Percentiles rank a stretch among this genome's conserved stretches.
These are phyloP conservation scores for Psidium friedrichsthalianum DNA, from an alignment of 345 rosid species.

Conservation along the genomic window DNA sequence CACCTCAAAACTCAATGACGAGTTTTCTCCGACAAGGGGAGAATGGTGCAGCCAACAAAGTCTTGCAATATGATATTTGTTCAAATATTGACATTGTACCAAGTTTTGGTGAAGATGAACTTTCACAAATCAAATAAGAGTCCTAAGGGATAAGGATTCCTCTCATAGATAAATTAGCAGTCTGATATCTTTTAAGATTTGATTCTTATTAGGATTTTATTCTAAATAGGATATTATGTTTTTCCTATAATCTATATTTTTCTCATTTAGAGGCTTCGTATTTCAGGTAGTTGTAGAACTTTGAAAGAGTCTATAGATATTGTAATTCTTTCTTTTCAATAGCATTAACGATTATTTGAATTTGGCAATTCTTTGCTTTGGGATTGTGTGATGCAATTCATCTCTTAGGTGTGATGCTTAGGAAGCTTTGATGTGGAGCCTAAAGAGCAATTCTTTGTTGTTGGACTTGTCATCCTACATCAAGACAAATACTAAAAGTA, in stretches of 20 bases:
- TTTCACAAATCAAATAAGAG: background rate
- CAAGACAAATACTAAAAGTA: background rate
- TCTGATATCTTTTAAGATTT: background rate
- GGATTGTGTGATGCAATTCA: background rate
- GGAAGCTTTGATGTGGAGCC: background rate
- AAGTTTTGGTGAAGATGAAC: background rate
- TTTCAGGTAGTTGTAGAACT: background rate
- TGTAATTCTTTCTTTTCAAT: background rate
- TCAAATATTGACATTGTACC: background rate
- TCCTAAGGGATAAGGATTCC: background rate
- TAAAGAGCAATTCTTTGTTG: background rate
- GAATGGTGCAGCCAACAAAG: background rate
- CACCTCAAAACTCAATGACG: background rate
- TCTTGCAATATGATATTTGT: background rate
- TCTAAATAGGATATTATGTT: background rate
- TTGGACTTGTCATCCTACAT: background rate
- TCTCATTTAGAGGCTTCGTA: background rate
- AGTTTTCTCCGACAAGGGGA: background rate
- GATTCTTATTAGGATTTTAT: background rate
- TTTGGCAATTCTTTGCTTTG: background rate
- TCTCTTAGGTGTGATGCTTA: background rate
- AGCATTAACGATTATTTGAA: background rate
- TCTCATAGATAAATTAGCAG: background rate
- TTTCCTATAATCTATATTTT: background rate
- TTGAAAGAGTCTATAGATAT: background rate